phyloP scores from a whole-genome alignment of 2,329 filamentous ascomycete species.

The Ophiostoma pallidulum region DNA sequence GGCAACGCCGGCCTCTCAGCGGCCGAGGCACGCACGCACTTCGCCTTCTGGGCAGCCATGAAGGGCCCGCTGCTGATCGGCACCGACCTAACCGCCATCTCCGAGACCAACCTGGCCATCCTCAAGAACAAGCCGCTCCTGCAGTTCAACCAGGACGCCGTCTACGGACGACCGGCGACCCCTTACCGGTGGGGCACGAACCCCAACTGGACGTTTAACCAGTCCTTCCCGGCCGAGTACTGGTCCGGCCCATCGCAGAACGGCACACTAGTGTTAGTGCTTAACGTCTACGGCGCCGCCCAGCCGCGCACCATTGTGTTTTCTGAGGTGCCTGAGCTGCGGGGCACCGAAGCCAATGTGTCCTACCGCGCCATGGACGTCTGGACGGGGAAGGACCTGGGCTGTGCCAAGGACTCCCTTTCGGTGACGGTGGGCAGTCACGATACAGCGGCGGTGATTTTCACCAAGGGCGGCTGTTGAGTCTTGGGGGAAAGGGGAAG shows the following conservation, averaged over 20 bases:
- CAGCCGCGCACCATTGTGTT: conserved; percentile 30
- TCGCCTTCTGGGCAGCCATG: conserved; percentile 42
- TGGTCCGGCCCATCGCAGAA: conserved; percentile 35
- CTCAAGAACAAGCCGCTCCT: conserved; percentile 32
- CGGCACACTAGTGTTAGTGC: conserved; percentile 37
- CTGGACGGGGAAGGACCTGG: conserved; percentile 35
- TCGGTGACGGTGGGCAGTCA: conserved; percentile 24
- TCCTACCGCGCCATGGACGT: conserved; percentile 34
- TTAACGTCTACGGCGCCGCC: conserved; percentile 32
- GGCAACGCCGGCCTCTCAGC: conserved; percentile 38
- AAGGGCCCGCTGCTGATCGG: conserved; percentile 43
- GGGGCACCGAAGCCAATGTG: conserved; percentile 14
- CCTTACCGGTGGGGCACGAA: conserved; percentile 42
- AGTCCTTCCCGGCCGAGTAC: conserved; percentile 37
- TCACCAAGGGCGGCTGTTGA: no score
- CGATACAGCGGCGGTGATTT: conserved; percentile 25
- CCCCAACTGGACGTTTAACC: conserved; percentile 39
- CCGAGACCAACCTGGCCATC: conserved; percentile 28
- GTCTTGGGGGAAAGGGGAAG: no score
- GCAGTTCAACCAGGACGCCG: conserved; percentile 37
- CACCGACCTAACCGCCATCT: conserved; percentile 29
- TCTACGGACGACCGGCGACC: conserved; percentile 31
- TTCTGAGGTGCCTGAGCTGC: conserved; percentile 34
- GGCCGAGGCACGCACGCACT: conserved; percentile 39
- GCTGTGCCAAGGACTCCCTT: conserved; percentile 24